Evolutionary conservation across 2,329 filamentous ascomycete species (phyloP).

Genomic region (Clarireedia hainanense): DNA sequence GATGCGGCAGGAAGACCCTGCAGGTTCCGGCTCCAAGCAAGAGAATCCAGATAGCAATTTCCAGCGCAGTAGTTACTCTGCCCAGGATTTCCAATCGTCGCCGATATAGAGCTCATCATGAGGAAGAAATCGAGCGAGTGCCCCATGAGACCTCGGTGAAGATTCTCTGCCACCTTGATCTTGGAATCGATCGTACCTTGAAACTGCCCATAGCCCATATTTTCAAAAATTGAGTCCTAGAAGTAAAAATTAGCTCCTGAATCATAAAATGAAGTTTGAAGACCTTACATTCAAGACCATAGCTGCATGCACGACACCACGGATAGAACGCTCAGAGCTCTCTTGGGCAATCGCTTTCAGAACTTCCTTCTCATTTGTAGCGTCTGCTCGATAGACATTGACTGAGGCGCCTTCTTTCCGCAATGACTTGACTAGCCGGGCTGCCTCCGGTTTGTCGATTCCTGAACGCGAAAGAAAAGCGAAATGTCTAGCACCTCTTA

Average conservation of each 20-base stretch:
- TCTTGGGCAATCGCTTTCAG: background rate
- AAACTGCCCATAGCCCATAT: background rate
- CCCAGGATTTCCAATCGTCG: conserved; percentile 25
- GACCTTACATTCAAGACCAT: background rate
- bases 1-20: conserved; percentile 23
- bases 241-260: conserved; percentile 18
- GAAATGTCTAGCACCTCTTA: background rate
- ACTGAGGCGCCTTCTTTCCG: too few relatives aligned
- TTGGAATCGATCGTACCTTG: conserved; percentile 29
- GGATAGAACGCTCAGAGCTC: conserved; percentile 32
- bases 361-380: background rate
- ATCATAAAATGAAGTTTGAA: background rate
- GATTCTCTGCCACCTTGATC: conserved; percentile 8
- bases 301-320: conserved; percentile 3
- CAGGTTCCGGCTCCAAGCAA: conserved; percentile 22
- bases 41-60: conserved; percentile 32
- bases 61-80: conserved; percentile 33
- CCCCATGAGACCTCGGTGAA: conserved; percentile 7
- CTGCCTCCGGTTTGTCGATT: too few relatives aligned
- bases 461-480: too few relatives aligned
- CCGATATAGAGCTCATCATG: conserved; percentile 26
- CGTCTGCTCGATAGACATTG: too few relatives aligned
- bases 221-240: background rate
- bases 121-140: conserved; percentile 32
- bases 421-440: too few relatives aligned